A percentile compares a stretch with the other conserved stretches of the same genome.
Conservation (phyloP, 2,329 filamentous ascomycete genomes). For the Ophiocordyceps camponoti-floridani region DNA sequence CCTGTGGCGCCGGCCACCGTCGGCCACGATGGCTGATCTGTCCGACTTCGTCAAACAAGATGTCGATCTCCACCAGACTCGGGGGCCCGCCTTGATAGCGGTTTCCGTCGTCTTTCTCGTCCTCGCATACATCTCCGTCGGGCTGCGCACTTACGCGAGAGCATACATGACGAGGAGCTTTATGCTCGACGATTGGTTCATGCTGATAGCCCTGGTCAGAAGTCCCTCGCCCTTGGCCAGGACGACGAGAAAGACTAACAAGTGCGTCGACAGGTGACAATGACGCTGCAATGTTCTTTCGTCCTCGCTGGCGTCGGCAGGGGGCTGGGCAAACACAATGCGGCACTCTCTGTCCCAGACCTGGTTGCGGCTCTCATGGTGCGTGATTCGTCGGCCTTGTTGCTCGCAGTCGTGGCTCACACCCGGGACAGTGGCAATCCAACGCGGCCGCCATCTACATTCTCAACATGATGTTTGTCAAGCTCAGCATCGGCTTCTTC, state of each 20-base stretch:
- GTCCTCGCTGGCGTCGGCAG: conserved; percentile 22
- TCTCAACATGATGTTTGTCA: conserved; percentile 36
- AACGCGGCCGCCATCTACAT: conserved; percentile 31
- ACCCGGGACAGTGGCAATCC: conserved; percentile 25
- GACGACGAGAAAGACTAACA: background rate
- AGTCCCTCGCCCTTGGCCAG: background rate
- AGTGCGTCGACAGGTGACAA: conserved; percentile 16
- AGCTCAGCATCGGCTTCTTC: conserved; percentile 35
- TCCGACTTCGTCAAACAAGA: conserved; percentile 4
- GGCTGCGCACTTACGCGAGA: conserved; percentile 25
- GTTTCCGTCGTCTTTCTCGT: conserved; percentile 18
- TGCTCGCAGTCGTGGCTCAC: background rate
- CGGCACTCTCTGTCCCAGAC: conserved; percentile 19
- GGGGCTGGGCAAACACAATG: conserved; percentile 30
- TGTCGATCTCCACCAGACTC: conserved; percentile 18
- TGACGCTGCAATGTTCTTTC: conserved; percentile 27
- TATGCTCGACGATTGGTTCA: conserved; percentile 34
- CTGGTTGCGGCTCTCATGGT: conserved; percentile 28
- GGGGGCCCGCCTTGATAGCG: conserved; percentile 17
- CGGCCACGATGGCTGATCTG: background rate
- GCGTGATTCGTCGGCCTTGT: conserved; percentile 1
- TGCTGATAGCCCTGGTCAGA: conserved; percentile 27
- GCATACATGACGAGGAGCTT: conserved; percentile 24
- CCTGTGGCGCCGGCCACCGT: background rate
- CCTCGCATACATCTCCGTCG: conserved; percentile 23